Conservation (phyloP, 2,329 filamentous ascomycete species). For the Metarhizium brunneum region DNA sequence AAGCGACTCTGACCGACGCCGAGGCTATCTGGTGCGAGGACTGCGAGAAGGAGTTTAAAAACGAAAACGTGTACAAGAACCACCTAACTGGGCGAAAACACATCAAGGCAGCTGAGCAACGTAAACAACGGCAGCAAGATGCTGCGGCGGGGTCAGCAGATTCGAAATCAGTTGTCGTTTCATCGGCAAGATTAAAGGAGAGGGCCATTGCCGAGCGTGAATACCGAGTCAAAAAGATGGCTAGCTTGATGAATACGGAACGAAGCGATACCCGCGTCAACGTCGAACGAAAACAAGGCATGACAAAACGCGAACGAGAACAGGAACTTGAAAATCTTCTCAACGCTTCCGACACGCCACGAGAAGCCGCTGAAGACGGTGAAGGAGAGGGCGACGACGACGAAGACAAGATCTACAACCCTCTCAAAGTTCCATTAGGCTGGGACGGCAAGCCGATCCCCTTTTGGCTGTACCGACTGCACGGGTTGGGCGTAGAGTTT, state of each 20-base stretch:
- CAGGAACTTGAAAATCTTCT: slow-evolving; percentile 88
- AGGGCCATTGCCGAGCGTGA: slow-evolving; percentile 85
- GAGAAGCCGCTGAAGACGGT: slow-evolving; percentile 37
- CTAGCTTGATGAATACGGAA: slow-evolving; percentile 75
- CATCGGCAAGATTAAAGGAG: slow-evolving; percentile 64
- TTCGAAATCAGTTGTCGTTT: slow-evolving; percentile 17
- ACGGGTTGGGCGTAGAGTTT: slow-evolving; percentile 91
- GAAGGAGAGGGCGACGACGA: slow-evolving; percentile 66
- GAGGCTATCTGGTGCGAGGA: slow-evolving; percentile 82
- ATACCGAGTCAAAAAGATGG: slow-evolving; percentile 69
- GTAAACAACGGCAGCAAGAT: slow-evolving; percentile 39
- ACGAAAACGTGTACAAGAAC: slow-evolving; percentile 85
- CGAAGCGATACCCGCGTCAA: slow-evolving; percentile 86
- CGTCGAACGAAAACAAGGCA: slow-evolving; percentile 90
- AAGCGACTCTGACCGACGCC: slow-evolving; percentile 23
- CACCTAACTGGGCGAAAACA: slow-evolving; percentile 81
- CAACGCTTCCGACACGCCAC: slow-evolving; percentile 26
- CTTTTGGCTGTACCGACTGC: slow-evolving; percentile 96
- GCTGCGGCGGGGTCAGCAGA: slow-evolving; percentile 19
- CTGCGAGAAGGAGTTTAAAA: slow-evolving; percentile 92
- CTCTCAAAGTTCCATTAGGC: slow-evolving; percentile 85
- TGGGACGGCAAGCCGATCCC: slow-evolving; percentile 99
- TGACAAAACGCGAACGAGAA: slow-evolving; percentile 93
- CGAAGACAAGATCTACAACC: slow-evolving; percentile 91
- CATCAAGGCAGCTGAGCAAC: slow-evolving; percentile 67